Conservation (phyloP, 148 eudicot genomes). For the Mesembryanthemum crystallinum region DNA sequence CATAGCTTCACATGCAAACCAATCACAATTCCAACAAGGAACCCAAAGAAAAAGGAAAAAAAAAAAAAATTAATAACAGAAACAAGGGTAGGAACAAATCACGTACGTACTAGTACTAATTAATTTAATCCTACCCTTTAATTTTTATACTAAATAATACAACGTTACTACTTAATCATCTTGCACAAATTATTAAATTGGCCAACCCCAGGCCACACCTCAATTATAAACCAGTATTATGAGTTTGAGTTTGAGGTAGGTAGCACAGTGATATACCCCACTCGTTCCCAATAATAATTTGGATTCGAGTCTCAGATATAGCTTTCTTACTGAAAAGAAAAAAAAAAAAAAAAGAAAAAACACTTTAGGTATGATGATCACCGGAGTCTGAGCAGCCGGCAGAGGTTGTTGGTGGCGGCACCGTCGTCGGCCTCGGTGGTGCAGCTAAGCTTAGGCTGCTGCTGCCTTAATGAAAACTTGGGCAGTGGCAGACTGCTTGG, state of each 20-base stretch:
- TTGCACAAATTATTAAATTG: background rate
- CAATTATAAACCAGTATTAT: no score
- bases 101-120: background rate
- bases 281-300: no score
- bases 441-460: slow-evolving; percentile 43
- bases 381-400: slow-evolving; percentile 50
- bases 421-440: slow-evolving; percentile 37
- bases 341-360: no score
- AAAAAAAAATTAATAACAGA: background rate
- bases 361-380: slow-evolving; percentile 17
- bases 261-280: no score
- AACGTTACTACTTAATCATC: background rate
- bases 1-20: background rate
- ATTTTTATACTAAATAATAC: background rate
- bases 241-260: no score
- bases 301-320: no score
- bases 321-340: no score
- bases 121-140: background rate
- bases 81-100: background rate
- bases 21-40: background rate
- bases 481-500: slow-evolving; percentile 91
- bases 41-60: background rate
- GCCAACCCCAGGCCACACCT: no score
- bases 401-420: slow-evolving; percentile 55
- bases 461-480: slow-evolving; percentile 53